phyloP scores from a whole-genome alignment of 768 basidiomycete species.

The Mycena galericulata region DNA sequence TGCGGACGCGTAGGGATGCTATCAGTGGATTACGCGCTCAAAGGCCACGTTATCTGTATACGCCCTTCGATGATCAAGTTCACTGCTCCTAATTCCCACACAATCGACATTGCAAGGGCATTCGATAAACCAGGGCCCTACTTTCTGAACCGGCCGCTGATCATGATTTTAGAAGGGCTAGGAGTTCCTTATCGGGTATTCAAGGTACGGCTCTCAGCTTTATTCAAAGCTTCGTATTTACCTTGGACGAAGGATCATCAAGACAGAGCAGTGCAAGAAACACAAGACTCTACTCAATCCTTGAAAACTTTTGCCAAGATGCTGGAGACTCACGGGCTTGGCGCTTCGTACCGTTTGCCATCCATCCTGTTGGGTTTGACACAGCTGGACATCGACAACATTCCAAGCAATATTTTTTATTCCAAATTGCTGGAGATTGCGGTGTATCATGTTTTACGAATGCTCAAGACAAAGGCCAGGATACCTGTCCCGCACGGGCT shows the following conservation, averaged over 20 bases:
- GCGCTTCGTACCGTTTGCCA: constrained; percentile 65
- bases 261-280: constrained; percentile 61
- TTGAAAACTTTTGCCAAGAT: constrained; percentile 59
- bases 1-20: constrained; percentile 55
- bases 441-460: constrained; percentile 72
- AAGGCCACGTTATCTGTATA: constrained; percentile 62
- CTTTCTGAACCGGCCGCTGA: constrained; percentile 71
- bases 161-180: constrained; percentile 73
- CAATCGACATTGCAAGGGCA: constrained; percentile 73
- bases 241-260: constrained; percentile 53
- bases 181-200: constrained; percentile 69
- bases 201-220: constrained; percentile 37
- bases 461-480: constrained; percentile 72
- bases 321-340: constrained; percentile 69
- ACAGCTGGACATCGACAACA: constrained; percentile 57
- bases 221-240: neutral
- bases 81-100: constrained; percentile 55
- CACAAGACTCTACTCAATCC: constrained; percentile 54
- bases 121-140: constrained; percentile 72
- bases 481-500: constrained; percentile 74
- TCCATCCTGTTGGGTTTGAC: constrained; percentile 63
- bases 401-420: constrained; percentile 60
- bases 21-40: constrained; percentile 66
- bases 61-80: constrained; percentile 81
- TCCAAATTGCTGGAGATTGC: constrained; percentile 63